A percentile compares a stretch with the other conserved stretches of the same genome.
Conservation (phyloP, 140 eudicot species). For the Flaveria floridana region DNA sequence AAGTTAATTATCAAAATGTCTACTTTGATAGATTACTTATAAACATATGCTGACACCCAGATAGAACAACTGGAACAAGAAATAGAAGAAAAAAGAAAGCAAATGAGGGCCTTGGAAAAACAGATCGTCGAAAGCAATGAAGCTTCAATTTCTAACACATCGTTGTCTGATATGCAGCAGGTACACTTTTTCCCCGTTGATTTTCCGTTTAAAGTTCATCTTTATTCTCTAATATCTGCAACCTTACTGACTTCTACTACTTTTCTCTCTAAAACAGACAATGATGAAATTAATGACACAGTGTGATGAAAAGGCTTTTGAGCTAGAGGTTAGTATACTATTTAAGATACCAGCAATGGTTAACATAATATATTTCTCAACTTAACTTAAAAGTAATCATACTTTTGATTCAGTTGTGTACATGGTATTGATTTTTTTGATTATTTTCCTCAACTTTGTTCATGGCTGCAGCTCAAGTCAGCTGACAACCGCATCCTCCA, state of each 20-base stretch:
- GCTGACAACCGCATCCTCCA: constrained; percentile 92
- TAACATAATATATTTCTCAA: constrained; percentile 13
- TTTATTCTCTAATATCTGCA: not conserved
- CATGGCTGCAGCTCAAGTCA: constrained; percentile 53
- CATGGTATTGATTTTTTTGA: constrained; percentile 26
- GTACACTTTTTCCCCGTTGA: constrained; percentile 31
- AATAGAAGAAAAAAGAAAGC: constrained; percentile 81
- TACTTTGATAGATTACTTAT: constrained; percentile 19
- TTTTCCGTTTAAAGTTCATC: not conserved
- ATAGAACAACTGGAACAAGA: constrained; percentile 77
- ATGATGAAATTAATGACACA: constrained; percentile 68
- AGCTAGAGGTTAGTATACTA: constrained; percentile 63
- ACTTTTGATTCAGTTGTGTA: not conserved
- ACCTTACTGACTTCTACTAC: constrained; percentile 4
- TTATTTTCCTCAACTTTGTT: constrained; percentile 13
- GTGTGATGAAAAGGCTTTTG: constrained; percentile 77
- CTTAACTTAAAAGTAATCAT: not conserved
- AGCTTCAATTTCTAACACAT: constrained; percentile 86
- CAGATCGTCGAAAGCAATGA: constrained; percentile 80
- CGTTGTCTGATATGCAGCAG: constrained; percentile 93
- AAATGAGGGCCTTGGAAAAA: constrained; percentile 83
- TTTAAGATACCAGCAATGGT: not conserved
- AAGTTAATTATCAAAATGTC: not conserved
- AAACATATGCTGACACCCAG: constrained; percentile 38
- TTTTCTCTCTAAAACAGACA: constrained; percentile 42